phyloP scores from a whole-genome alignment of 164 flowering plant genomes.

The Echeveria elegans region DNA sequence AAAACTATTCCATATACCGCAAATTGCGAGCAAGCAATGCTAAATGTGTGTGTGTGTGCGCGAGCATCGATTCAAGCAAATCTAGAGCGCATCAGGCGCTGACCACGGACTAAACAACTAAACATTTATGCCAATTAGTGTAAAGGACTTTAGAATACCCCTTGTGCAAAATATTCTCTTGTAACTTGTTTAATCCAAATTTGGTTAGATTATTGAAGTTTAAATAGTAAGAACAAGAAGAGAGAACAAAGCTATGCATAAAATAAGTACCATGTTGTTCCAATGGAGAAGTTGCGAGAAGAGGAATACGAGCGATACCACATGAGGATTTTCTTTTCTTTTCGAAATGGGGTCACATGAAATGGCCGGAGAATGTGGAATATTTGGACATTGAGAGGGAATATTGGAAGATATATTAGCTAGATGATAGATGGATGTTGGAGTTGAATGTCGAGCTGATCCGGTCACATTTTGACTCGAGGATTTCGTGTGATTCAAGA shows the following conservation, averaged over 20 bases:
- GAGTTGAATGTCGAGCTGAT: not conserved
- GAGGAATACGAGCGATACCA: not conserved
- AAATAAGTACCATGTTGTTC: not conserved
- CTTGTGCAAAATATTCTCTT: not conserved
- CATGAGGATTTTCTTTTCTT: not conserved
- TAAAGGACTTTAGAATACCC: not conserved
- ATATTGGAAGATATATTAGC: constrained; percentile 30
- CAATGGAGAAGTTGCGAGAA: not conserved
- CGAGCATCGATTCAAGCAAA: constrained; percentile 1
- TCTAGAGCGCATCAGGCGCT: constrained; percentile 9
- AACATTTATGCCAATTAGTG: too few relatives aligned
- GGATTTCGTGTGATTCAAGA: not conserved
- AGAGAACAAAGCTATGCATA: not conserved
- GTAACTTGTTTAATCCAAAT: constrained; percentile 1
- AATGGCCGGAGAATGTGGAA: constrained; percentile 14
- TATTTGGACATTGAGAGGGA: constrained; percentile 64
- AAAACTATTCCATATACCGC: not conserved
- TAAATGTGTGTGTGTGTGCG: too few relatives aligned
- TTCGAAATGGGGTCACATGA: not conserved
- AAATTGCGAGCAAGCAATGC: constrained; percentile 1
- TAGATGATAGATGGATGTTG: constrained; percentile 43
- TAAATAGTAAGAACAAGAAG: not conserved
- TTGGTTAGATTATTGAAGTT: not conserved
- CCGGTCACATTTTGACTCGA: not conserved
- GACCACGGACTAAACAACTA: not conserved